Evolutionary conservation across 805 yeast species (phyloP).

Genomic region (Brettanomyces custersianus): DNA sequence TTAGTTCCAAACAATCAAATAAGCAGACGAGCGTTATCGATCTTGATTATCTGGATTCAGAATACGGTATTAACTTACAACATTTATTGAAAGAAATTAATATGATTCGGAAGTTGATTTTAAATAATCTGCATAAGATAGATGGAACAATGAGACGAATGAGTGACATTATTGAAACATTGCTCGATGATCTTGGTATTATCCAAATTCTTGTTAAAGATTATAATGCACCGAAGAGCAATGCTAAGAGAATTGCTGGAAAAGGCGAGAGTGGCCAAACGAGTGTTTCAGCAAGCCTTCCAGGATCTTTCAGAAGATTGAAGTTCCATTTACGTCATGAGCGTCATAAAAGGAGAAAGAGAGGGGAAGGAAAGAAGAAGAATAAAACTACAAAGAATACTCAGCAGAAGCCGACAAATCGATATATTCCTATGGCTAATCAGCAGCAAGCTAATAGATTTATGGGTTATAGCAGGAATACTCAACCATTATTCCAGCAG

Average conservation of each 20-base stretch:
- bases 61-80: slow-evolving; percentile 20
- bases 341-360: slow-evolving; percentile 1
- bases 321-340: slow-evolving; percentile 8
- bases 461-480: too few species aligned
- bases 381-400: background rate
- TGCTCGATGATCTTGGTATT: slow-evolving; percentile 33
- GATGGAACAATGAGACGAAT: slow-evolving; percentile 36
- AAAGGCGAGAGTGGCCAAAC: slow-evolving; percentile 22
- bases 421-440: background rate
- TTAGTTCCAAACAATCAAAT: slow-evolving; percentile 8
- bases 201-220: slow-evolving; percentile 21
- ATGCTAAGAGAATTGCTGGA: slow-evolving; percentile 22
- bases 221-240: slow-evolving; percentile 22
- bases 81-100: slow-evolving; percentile 25
- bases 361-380: slow-evolving; percentile 3
- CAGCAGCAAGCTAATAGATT: too few species aligned
- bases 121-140: slow-evolving; percentile 24
- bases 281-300: slow-evolving; percentile 25
- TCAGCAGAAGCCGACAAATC: background rate
- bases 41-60: slow-evolving; percentile 18
- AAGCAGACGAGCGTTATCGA: slow-evolving; percentile 17
- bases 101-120: slow-evolving; percentile 23
- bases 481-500: background rate
- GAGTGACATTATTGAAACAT: slow-evolving; percentile 33
- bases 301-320: slow-evolving; percentile 21